A percentile compares a stretch with the other conserved stretches of the same genome.
Conservation (phyloP, 495 filamentous ascomycete genomes). For the Tuber calosporum region DNA sequence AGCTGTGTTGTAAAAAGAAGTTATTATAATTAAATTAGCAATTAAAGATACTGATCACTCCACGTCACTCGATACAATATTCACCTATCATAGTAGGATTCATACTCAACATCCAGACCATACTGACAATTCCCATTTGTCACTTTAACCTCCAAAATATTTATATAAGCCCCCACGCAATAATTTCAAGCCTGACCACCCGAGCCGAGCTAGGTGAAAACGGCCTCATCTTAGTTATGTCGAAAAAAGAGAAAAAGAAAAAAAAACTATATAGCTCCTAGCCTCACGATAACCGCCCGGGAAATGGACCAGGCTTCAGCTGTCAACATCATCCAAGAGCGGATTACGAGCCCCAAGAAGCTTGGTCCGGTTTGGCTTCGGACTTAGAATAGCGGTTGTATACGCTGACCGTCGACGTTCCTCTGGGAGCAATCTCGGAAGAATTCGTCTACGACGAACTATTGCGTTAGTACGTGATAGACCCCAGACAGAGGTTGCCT, state of each 20-base stretch:
- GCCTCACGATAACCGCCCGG: not conserved
- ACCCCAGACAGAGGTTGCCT: not conserved
- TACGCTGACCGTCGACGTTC: not conserved
- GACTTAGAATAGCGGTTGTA: not conserved
- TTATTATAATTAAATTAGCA: not conserved
- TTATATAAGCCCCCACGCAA: not conserved
- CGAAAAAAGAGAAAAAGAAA: too few relatives aligned
- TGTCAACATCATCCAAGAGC: not conserved
- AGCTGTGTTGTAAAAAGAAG: not conserved
- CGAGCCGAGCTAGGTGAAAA: not conserved
- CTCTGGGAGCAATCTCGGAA: not conserved
- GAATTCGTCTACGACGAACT: not conserved
- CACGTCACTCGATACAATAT: not conserved
- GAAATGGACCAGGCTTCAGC: not conserved
- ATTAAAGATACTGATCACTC: not conserved
- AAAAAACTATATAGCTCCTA: too few relatives aligned
- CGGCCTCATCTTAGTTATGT: not conserved
- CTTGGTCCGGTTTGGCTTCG: not conserved
- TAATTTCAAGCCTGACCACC: not conserved
- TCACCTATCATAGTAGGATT: not conserved
- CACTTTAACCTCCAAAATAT: not conserved
- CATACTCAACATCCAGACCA: not conserved
- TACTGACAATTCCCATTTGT: not conserved
- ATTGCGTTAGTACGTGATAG: not conserved
- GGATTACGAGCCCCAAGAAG: not conserved